Evolutionary conservation across 2,329 filamentous ascomycete species (phyloP), one percentile per base, ranked within the genome.

Genomic region (Trichophyton rubrum): DNA sequence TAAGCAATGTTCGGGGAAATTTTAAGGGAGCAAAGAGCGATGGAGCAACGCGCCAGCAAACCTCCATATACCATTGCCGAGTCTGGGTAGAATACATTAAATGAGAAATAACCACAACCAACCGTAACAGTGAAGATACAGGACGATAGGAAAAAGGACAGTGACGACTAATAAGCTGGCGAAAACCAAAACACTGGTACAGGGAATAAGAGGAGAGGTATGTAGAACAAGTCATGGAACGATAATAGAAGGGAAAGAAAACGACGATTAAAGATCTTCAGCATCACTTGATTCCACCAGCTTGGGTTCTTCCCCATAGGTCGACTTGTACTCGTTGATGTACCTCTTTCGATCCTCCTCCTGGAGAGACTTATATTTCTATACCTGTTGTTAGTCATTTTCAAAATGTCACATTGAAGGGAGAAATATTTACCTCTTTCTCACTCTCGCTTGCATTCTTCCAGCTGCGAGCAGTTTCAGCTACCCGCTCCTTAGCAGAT

Each of bases 371-470:
- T 64, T 56, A 59, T 69, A 71, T 63, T 64, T 62, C 69, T 67
- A 57, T 9, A 53, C 30, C 17, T 15, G 22, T 3, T 59, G 43
- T 40, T 51, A 38, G 56, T n/a, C 8, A 15, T 13, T 20, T 8
- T 27, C 24, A 17, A 22, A 24, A 40, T 40, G 24, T 8, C 27
- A 7, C 9, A 40, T 17, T 24, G 53, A 38, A 58, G 33, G 47
- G 38, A 53, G 27, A 51, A 45, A 60, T 11, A 47, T 62, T 58
- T 64, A 70, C 69, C 65, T 68, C 64, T 62, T 68, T 66, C 56
- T 69, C 68, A 4, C 58, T 45, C 5, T 64, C 62, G 17, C 80
- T 68, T 43, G 80, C 67, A 64, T 70, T 76, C 5, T 66, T 59
- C 63, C 64, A 66, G 15, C 22, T 22, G 17, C 56, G 20, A 27